Base-by-base conservation (phyloP, 306 rosid species). In the Pterocarpus santalinus region DNA sequence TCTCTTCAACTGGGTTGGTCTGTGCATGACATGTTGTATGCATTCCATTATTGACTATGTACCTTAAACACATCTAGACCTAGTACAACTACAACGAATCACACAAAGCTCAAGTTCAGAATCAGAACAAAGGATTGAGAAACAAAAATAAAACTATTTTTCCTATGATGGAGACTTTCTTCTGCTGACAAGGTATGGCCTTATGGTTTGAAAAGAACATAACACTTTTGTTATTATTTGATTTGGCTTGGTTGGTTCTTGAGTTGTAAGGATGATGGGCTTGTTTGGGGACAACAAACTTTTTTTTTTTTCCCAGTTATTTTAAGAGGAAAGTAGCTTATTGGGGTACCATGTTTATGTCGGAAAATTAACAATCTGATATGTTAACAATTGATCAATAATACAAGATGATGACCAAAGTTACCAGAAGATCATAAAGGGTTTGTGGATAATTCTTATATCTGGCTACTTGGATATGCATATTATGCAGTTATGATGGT, bases 191-290 rank as follows among this genome's bases (percentile, higher is more conserved):
- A 34, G 82, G 81, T 77, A 77, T 51, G 81, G 4, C 33, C 32
- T 6, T 3, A 16, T 55, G 61, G 53, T 16, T 56, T 73, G 22
- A 28, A 28, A 22, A 16, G 6, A 36, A 38, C 53, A 47, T 47
- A 10, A 9, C n/a, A 47, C 47, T 43, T 9, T 47, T 47, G 53
- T 47, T 12, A 13, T 7, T 9, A 47, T 47, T 12, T 47, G 35
- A 75, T 81, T 67, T 66, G 22, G 56, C 35, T 56, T 36, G 46
- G 56, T 67, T 44, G 69, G 69, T 41, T 78, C 8, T 34, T 65
- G 17, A 67, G 67, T 66, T 65, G 55, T 39, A 41, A 14, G 52
- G 62, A 30, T 64, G 70, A 57, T 43, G 46, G 28, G 28, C 28
- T 22, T 22, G 28, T 61, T 61, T 64, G 52, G 53, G 53, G 33